Base-by-base conservation (phyloP, 805 yeast species). In the Schizosaccharomyces japonicus region DNA sequence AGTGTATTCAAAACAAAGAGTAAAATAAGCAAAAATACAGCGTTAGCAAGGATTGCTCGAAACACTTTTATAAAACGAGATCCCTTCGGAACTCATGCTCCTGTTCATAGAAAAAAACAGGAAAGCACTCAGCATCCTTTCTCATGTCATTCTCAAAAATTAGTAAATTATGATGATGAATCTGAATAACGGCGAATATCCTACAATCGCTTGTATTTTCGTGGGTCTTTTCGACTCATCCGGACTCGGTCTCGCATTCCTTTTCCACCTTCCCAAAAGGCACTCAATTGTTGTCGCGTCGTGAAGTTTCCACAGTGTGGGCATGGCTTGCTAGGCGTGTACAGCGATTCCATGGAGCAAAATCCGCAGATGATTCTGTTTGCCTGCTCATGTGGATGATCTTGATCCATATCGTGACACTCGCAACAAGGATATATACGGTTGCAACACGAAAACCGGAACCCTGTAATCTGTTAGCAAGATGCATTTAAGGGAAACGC, bases 261-360 rank as follows among this genome's bases (percentile, higher is more conserved):
- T 36, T 53, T 56, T 0, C 69, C 69, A 21, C 69, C 69, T 50
- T 65, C 69, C 69, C 69, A 65, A 53, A 65, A 66, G 23, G 42
- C 42, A 36, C 42, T 36, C 13, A 13, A 19, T 17, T 36, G 42
- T 6, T 21, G 25, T 15, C 64, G 60, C 2, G 67, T 53, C 47
- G 61, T 66, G 34, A 59, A 56, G 45, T 64, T 65, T 8, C 58
- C 55, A 49, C 69, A 65, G 50, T 52, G 60, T 4, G 50, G 51
- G 50, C 68, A 65, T 11, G 40, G 23, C 11, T 28, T 44, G 13
- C 56, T 56, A n/a, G 55, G 57, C 42, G 50, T 44, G 48, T 63
- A 62, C 44, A 58, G 56, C 55, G 65, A 68, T 53, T 65, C 68
- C 3, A 65, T 54, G 5, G 68, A 62, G 51, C 68, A 65, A 50